Conservation (phyloP, 1,284 basidiomycete genomes). For the Sanghuangporus baumii region DNA sequence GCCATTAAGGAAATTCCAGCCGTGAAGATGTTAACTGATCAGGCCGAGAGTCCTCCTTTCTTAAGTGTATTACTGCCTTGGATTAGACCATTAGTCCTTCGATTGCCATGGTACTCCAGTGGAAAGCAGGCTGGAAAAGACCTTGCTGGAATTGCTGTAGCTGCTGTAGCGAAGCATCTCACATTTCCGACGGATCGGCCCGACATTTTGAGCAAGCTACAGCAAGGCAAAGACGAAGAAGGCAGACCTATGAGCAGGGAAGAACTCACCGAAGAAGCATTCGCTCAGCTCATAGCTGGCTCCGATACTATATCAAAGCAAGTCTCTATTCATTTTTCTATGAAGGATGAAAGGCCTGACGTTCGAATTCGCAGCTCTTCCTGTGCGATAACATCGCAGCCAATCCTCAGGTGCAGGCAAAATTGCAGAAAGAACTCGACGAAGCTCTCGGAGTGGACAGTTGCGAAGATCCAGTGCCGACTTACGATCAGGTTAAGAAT, state of each 20-base stretch:
- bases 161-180: slow-evolving; percentile 35
- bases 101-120: slow-evolving; percentile 69
- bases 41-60: slow-evolving; percentile 83
- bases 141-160: slow-evolving; percentile 70
- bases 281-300: slow-evolving; percentile 46
- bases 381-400: slow-evolving; percentile 49
- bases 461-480: slow-evolving; percentile 46
- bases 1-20: slow-evolving; percentile 44
- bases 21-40: slow-evolving; percentile 82
- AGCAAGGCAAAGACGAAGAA: slow-evolving; percentile 38
- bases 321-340: slow-evolving; percentile 22
- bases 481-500: slow-evolving; percentile 58
- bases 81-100: slow-evolving; percentile 62
- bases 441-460: slow-evolving; percentile 55
- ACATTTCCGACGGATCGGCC: slow-evolving; percentile 11
- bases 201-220: slow-evolving; percentile 13
- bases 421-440: slow-evolving; percentile 79
- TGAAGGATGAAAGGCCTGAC: not conserved
- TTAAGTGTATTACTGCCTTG: slow-evolving; percentile 77
- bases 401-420: slow-evolving; percentile 61
- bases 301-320: slow-evolving; percentile 75
- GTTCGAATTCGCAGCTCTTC: not conserved
- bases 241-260: slow-evolving; percentile 39
- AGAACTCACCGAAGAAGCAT: slow-evolving; percentile 45
- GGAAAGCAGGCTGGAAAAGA: slow-evolving; percentile 36